A percentile compares a stretch with the other conserved stretches of the same genome.
Evolutionary conservation across 2,329 filamentous ascomycete species (phyloP).

Genomic region (Remersonia thermophila): DNA sequence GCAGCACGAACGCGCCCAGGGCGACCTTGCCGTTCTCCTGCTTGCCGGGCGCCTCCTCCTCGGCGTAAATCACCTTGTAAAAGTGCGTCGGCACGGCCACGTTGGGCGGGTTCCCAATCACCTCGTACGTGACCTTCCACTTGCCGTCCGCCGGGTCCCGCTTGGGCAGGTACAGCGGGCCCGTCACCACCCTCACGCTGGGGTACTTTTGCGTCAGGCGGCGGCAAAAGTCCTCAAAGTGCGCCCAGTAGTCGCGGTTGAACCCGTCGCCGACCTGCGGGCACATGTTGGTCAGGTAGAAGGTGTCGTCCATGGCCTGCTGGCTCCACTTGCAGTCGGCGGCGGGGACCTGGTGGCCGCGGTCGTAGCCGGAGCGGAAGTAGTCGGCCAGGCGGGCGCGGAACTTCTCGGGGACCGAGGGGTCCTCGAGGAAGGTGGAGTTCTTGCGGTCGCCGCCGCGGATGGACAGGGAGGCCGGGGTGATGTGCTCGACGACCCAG

Average conservation of each 20-base stretch:
- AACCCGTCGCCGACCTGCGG: slow-evolving; percentile 97
- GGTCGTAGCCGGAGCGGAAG: slow-evolving; percentile 85
- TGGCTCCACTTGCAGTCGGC: slow-evolving; percentile 96
- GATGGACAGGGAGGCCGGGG: slow-evolving; percentile 63
- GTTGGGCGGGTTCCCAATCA: slow-evolving; percentile 86
- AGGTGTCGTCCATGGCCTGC: slow-evolving; percentile 87
- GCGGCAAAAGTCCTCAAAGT: slow-evolving; percentile 95
- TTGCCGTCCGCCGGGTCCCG: slow-evolving; percentile 73
- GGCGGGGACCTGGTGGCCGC: slow-evolving; percentile 92
- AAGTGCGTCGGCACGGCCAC: slow-evolving; percentile 97
- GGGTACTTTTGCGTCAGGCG: slow-evolving; percentile 71
- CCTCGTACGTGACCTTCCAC: slow-evolving; percentile 91
- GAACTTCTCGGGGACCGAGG: slow-evolving; percentile 69
- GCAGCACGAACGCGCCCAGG: slow-evolving; percentile 86
- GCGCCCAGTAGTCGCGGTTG: slow-evolving; percentile 98
- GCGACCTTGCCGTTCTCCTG: slow-evolving; percentile 55
- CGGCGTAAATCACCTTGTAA: slow-evolving; percentile 97
- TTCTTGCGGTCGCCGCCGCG: slow-evolving; percentile 73
- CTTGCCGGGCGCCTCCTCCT: slow-evolving; percentile 50
- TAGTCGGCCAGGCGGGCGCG: slow-evolving; percentile 88
- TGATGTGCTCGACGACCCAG: slow-evolving; percentile 97
- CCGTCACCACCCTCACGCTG: slow-evolving; percentile 81
- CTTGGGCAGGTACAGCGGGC: slow-evolving; percentile 83
- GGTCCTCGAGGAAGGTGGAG: slow-evolving; percentile 74
- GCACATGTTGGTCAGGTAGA: slow-evolving; percentile 91